Evolutionary conservation across 2,329 filamentous ascomycete species (phyloP).

Genomic region (Fusarium napiforme): DNA sequence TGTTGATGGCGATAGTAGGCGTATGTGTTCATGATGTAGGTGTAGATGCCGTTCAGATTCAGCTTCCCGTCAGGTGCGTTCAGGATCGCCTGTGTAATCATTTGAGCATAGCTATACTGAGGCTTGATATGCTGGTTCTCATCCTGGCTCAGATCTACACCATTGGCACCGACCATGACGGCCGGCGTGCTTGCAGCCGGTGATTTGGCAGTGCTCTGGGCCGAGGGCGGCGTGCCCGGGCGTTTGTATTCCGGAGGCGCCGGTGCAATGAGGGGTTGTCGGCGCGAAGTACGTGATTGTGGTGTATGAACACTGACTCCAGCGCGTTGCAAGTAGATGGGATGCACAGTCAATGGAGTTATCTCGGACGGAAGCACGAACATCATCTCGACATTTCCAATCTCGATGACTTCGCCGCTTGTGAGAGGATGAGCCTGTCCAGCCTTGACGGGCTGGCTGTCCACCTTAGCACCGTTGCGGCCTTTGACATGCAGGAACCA

Average conservation of each 20-base stretch:
- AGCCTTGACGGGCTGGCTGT: constrained; percentile 76
- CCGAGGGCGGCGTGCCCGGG: constrained; percentile 69
- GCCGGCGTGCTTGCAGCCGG: constrained; percentile 51
- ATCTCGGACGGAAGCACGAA: constrained; percentile 89
- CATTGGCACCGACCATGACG: constrained; percentile 55
- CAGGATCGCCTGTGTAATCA: constrained; percentile 96
- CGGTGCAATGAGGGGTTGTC: constrained; percentile 65
- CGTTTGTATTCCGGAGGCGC: constrained; percentile 70
- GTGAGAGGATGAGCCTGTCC: constrained; percentile 74
- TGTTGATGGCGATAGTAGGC: constrained; percentile 89
- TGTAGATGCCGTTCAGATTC: constrained; percentile 92
- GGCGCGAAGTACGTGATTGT: constrained; percentile 45
- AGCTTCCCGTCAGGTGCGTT: constrained; percentile 87
- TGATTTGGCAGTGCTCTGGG: constrained; percentile 48
- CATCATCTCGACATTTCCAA: constrained; percentile 96
- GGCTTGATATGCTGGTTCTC: constrained; percentile 92
- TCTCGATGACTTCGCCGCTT: constrained; percentile 91
- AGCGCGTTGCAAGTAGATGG: constrained; percentile 75
- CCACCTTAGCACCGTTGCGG: constrained; percentile 88
- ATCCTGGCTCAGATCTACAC: constrained; percentile 83
- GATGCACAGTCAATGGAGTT: constrained; percentile 73
- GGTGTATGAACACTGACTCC: constrained; percentile 57
- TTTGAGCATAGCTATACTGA: constrained; percentile 93
- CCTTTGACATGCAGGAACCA: constrained; percentile 92
- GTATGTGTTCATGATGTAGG: constrained; percentile 90